These are phyloP conservation scores for Fusarium sulawesiense DNA, from an alignment of 2,329 filamentous ascomycete species.

Conservation along the genomic window DNA sequence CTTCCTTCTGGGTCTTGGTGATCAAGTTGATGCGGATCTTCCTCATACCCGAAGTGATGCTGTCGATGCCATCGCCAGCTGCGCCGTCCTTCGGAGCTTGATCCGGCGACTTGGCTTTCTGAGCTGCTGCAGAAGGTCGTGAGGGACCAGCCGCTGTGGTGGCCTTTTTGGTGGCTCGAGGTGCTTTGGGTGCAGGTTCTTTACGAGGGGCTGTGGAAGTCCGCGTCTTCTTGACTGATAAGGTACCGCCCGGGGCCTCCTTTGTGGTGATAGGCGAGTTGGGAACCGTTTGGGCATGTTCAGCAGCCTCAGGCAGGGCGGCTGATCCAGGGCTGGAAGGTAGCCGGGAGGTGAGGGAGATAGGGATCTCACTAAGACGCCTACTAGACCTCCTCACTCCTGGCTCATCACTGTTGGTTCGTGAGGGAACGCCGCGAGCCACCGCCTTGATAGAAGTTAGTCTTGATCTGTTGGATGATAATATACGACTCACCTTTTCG, in stretches of 20 bases:
- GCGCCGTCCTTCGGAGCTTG: slow-evolving; percentile 24
- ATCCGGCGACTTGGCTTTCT: slow-evolving; percentile 28
- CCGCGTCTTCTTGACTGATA: slow-evolving; percentile 71
- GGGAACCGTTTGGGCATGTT: slow-evolving; percentile 47
- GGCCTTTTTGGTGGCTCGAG: slow-evolving; percentile 54
- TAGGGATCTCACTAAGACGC: slow-evolving; percentile 63
- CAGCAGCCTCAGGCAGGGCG: slow-evolving; percentile 32
- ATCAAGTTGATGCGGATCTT: slow-evolving; percentile 72
- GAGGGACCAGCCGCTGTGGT: slow-evolving; percentile 33
- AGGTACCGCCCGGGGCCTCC: slow-evolving; percentile 53
- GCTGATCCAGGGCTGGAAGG: slow-evolving; percentile 17
- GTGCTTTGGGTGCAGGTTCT: slow-evolving; percentile 50
- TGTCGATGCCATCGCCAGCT: slow-evolving; percentile 61
- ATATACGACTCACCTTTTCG: slow-evolving; percentile 45
- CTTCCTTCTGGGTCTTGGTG: slow-evolving; percentile 68
- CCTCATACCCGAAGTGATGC: slow-evolving; percentile 68
- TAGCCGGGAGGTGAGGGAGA: slow-evolving; percentile 42
- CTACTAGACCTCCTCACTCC: slow-evolving; percentile 53
- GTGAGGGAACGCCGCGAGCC: slow-evolving; percentile 49
- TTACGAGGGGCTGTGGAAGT: slow-evolving; percentile 58
- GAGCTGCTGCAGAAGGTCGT: slow-evolving; percentile 19
- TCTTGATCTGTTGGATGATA: not conserved
- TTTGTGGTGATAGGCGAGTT: slow-evolving; percentile 56
- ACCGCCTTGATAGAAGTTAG: slow-evolving; percentile 47
- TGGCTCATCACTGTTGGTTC: slow-evolving; percentile 42